Evolutionary conservation across 2,329 filamentous ascomycete genomes (phyloP).

Genomic region (Laburnicola sp.): DNA sequence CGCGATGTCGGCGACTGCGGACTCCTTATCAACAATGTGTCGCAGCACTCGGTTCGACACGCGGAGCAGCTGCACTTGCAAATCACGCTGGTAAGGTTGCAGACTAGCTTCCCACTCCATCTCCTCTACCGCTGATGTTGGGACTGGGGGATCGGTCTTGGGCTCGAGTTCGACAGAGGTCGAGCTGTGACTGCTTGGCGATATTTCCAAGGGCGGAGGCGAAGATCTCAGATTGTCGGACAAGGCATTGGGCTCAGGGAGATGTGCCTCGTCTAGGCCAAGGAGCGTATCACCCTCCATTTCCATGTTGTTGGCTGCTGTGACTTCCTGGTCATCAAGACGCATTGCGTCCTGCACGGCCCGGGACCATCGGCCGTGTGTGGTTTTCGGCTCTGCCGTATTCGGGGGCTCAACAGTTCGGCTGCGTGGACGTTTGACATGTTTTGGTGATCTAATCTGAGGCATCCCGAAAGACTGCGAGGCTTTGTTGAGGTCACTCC

Average conservation of each 20-base stretch:
- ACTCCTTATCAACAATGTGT: slow-evolving; percentile 54
- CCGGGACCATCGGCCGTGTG: too few species aligned
- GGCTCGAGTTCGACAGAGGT: slow-evolving; percentile 28
- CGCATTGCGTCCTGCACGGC: too few species aligned
- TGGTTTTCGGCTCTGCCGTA: too few species aligned
- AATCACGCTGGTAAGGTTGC: slow-evolving; percentile 43
- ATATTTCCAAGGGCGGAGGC: slow-evolving; percentile 18
- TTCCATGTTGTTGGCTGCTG: slow-evolving; percentile 6
- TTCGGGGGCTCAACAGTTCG: not conserved
- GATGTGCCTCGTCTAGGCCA: slow-evolving; percentile 13
- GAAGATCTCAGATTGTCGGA: slow-evolving; percentile 27
- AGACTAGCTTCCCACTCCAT: slow-evolving; percentile 46
- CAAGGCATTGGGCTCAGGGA: slow-evolving; percentile 10
- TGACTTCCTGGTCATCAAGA: too few species aligned
- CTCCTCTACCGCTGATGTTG: slow-evolving; percentile 33
- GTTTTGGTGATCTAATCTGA: not conserved
- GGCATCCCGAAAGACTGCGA: not conserved
- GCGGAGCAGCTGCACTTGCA: slow-evolving; percentile 46
- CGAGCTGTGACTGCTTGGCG: slow-evolving; percentile 33
- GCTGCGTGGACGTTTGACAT: not conserved
- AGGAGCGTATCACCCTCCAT: slow-evolving; percentile 33
- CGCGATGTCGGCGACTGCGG: slow-evolving; percentile 49
- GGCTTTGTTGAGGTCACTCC: not conserved
- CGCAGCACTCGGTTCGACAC: slow-evolving; percentile 49
- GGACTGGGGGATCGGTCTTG: slow-evolving; percentile 20